Conservation (phyloP, 805 yeast genomes). For the Starmera dryadoides region DNA sequence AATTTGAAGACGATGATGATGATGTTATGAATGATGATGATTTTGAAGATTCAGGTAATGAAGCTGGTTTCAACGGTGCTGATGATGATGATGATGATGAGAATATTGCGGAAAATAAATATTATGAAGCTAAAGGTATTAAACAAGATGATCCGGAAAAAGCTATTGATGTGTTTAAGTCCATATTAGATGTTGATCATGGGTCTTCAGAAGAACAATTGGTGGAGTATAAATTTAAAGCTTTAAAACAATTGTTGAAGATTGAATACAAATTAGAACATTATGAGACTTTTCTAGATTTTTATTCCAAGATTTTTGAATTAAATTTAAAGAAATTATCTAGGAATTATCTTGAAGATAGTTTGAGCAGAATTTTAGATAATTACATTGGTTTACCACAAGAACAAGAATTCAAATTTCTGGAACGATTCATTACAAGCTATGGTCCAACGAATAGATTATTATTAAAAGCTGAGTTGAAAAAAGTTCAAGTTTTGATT, state of each 20-base stretch:
- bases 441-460: slow-evolving; percentile 29
- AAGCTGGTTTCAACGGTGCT: slow-evolving; percentile 8
- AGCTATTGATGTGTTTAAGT: slow-evolving; percentile 10
- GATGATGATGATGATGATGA: slow-evolving; percentile 11
- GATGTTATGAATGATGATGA: slow-evolving; percentile 19
- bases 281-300: slow-evolving; percentile 5
- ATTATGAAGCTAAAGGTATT: slow-evolving; percentile 18
- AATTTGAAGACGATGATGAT: slow-evolving; percentile 18
- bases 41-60: slow-evolving; percentile 16
- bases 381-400: slow-evolving; percentile 15
- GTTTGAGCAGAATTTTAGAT: slow-evolving; percentile 33
- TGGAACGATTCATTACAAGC: slow-evolving; percentile 21
- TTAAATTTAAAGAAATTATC: slow-evolving; percentile 11
- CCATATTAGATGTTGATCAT: slow-evolving; percentile 23
- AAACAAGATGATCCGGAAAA: slow-evolving; percentile 18
- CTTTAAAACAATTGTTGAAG: slow-evolving; percentile 18
- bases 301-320: slow-evolving; percentile 5
- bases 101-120: slow-evolving; percentile 22
- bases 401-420: slow-evolving; percentile 20
- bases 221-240: slow-evolving; percentile 16
- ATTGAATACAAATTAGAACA: slow-evolving; percentile 13
- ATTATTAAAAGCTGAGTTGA: slow-evolving; percentile 41
- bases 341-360: slow-evolving; percentile 23
- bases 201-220: slow-evolving; percentile 28
- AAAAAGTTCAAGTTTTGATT: slow-evolving; percentile 31